Evolutionary conservation across 1,284 basidiomycete genomes (phyloP).

Genomic region (Puccinia triticina): DNA sequence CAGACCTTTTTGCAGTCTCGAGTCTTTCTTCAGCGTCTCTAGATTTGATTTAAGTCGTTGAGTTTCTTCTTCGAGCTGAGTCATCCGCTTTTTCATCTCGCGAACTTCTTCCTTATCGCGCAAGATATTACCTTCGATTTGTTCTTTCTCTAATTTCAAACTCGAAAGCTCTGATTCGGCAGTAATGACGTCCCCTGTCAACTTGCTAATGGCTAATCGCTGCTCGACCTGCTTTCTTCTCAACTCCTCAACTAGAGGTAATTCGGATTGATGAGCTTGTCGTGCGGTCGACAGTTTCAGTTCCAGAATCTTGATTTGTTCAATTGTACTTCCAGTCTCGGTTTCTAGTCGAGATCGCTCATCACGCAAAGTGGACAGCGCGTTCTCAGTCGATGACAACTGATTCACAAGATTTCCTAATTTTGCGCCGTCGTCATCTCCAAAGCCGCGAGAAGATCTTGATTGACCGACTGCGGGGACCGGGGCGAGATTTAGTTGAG

Average conservation of each 20-base stretch:
- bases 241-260: conserved; percentile 72
- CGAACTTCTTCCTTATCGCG: conserved; percentile 93
- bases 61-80: conserved; percentile 76
- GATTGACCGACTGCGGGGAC: not conserved
- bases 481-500: conserved; percentile 10
- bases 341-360: conserved; percentile 61
- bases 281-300: conserved; percentile 61
- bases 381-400: conserved; percentile 73
- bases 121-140: conserved; percentile 83
- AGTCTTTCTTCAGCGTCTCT: conserved; percentile 89
- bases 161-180: conserved; percentile 91
- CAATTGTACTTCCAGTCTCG: conserved; percentile 67
- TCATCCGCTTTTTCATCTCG: conserved; percentile 79
- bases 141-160: conserved; percentile 83
- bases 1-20: conserved; percentile 91
- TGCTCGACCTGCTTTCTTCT: conserved; percentile 75
- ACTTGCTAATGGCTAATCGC: conserved; percentile 72
- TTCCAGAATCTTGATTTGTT: conserved; percentile 63
- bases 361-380: conserved; percentile 58
- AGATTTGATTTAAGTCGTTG: conserved; percentile 73
- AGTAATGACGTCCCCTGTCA: conserved; percentile 78
- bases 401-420: conserved; percentile 84
- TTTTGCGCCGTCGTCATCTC: conserved; percentile 68
- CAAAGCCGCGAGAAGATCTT: not conserved
- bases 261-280: conserved; percentile 82